Conservation (phyloP, 495 filamentous ascomycete species). For the Hypoxylon lenormandii region DNA sequence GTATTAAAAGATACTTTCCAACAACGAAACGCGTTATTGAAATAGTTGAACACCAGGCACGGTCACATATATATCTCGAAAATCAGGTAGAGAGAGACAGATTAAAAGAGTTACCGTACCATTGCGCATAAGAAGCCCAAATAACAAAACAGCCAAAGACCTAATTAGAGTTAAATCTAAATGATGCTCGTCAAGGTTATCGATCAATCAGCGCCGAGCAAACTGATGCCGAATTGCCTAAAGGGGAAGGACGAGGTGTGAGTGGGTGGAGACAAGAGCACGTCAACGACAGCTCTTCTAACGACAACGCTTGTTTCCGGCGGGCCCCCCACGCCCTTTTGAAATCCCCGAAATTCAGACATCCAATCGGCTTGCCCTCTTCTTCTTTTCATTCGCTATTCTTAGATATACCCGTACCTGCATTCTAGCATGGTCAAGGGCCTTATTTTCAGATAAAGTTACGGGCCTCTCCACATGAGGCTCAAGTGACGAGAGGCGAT, state of each 20-base stretch:
- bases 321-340: neutral
- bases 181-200: neutral
- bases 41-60: too few relatives aligned
- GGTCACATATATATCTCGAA: too few relatives aligned
- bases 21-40: too few relatives aligned
- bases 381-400: slow-evolving; percentile 2
- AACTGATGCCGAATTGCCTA: slow-evolving; percentile 2
- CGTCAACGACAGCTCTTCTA: slow-evolving; percentile 32
- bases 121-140: neutral
- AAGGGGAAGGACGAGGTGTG: slow-evolving; percentile 18
- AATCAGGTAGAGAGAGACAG: too few relatives aligned
- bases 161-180: neutral
- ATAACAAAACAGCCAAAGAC: neutral
- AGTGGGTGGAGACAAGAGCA: slow-evolving; percentile 31
- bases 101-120: too few relatives aligned
- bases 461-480: slow-evolving; percentile 35
- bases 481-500: slow-evolving; percentile 16
- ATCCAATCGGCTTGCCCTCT: slow-evolving; percentile 18
- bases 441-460: slow-evolving; percentile 8
- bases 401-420: slow-evolving; percentile 25
- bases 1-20: too few relatives aligned
- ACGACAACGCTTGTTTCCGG: slow-evolving; percentile 29
- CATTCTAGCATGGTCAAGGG: slow-evolving; percentile 3
- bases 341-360: neutral
- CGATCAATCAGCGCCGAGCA: slow-evolving; percentile 20